Conservation (phyloP, 345 rosid species). For the Eutrema yunnanense region DNA sequence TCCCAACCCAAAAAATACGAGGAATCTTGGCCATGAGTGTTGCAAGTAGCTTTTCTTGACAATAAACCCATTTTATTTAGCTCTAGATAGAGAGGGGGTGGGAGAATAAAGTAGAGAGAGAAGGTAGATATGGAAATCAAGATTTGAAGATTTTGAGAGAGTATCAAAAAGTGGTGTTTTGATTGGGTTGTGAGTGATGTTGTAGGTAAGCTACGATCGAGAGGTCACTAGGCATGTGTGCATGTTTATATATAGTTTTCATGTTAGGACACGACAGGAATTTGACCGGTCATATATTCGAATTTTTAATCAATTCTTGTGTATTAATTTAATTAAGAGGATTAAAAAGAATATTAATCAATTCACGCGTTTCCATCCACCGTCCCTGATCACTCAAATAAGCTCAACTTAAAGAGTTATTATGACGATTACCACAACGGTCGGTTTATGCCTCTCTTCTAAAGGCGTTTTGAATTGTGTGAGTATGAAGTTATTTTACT, state of each 20-base stretch:
- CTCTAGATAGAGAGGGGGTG: background rate
- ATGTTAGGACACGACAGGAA: slow-evolving; percentile 23
- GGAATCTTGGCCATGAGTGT: slow-evolving; percentile 70
- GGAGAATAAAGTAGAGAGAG: background rate
- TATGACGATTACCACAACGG: background rate
- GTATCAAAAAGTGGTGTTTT: background rate
- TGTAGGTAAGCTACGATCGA: slow-evolving; percentile 32
- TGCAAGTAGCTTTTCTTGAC: slow-evolving; percentile 58
- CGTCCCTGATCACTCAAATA: slow-evolving; percentile 26
- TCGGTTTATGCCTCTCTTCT: background rate
- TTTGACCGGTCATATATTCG: slow-evolving; percentile 20
- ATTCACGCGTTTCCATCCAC: slow-evolving; percentile 34
- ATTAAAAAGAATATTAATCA: slow-evolving; percentile 7
- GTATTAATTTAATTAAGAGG: background rate
- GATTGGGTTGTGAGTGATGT: slow-evolving; percentile 27
- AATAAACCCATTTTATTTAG: slow-evolving; percentile 41
- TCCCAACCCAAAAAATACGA: slow-evolving; percentile 78
- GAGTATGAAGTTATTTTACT: slow-evolving; percentile 12
- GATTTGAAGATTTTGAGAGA: slow-evolving; percentile 22
- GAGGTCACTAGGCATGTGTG: slow-evolving; percentile 30
- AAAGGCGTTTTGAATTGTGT: background rate
- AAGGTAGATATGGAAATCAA: background rate
- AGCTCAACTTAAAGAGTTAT: slow-evolving; percentile 3
- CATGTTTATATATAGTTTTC: slow-evolving; percentile 30
- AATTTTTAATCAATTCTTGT: background rate